Percentiles rank a stretch among this genome's conserved stretches.
phyloP scores from a whole-genome alignment of 768 basidiomycete species.

The Leucosporidium scottii region DNA sequence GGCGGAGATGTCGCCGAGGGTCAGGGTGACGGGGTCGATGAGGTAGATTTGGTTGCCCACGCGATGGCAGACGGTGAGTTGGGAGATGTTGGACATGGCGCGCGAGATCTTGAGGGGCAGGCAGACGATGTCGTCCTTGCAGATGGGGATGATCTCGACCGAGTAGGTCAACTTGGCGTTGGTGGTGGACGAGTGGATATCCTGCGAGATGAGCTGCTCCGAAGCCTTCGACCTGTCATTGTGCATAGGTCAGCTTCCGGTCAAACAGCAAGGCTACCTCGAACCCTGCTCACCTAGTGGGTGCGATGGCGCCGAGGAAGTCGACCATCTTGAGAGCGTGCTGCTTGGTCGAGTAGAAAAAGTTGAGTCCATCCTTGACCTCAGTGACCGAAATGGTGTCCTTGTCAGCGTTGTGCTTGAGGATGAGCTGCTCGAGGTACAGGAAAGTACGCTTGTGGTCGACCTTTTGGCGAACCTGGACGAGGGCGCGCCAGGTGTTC shows the following conservation, averaged over 20 bases:
- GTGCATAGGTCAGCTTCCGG: not conserved
- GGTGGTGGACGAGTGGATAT: slow-evolving; percentile 84
- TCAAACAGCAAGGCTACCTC: not conserved
- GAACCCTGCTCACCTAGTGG: slow-evolving; percentile 58
- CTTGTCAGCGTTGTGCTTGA: slow-evolving; percentile 94
- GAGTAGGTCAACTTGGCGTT: slow-evolving; percentile 98
- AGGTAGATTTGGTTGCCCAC: slow-evolving; percentile 88
- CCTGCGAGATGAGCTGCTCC: slow-evolving; percentile 86
- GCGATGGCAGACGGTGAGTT: slow-evolving; percentile 77
- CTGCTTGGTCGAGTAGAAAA: slow-evolving; percentile 84
- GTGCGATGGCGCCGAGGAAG: slow-evolving; percentile 79
- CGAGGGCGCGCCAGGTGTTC: slow-evolving; percentile 96
- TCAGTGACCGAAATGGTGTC: slow-evolving; percentile 91
- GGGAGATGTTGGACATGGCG: slow-evolving; percentile 75
- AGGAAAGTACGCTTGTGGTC: slow-evolving; percentile 96
- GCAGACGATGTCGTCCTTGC: slow-evolving; percentile 95
- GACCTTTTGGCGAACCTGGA: slow-evolving; percentile 99
- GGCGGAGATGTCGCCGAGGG: slow-evolving; percentile 68
- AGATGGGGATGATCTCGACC: slow-evolving; percentile 91
- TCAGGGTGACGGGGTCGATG: slow-evolving; percentile 80
- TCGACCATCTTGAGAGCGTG: slow-evolving; percentile 96
- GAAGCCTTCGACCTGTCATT: slow-evolving; percentile 73
- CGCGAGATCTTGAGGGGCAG: slow-evolving; percentile 76
- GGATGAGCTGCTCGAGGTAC: slow-evolving; percentile 91
- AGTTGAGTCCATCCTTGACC: slow-evolving; percentile 88